Base-by-base conservation (phyloP, 352 stramenopile genomes). In the Pelagophyceae sp. region DNA sequence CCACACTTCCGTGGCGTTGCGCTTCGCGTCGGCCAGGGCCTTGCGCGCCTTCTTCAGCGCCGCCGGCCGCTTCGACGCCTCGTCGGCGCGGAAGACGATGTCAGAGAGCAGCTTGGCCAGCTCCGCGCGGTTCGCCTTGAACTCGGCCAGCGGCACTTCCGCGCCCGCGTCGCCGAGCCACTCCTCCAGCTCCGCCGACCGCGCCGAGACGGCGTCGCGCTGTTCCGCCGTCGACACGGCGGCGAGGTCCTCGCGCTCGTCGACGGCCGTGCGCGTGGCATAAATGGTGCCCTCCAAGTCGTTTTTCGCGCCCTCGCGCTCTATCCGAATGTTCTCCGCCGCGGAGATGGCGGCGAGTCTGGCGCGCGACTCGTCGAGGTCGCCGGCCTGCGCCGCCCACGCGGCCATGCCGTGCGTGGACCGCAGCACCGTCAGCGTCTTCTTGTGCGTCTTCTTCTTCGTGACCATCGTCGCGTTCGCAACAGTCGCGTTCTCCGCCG, bases 221-320 rank as follows among this genome's bases (percentile, higher is more conserved):
- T 97, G 90, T 63, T 95, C 90, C 70, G 91, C 84, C 0, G 84
- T 89, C 0, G 84, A 85, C 0, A 95, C 84, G 29, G 89, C 87
- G 64, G 83, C 87, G 77, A 97, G 84, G 70, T 94, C 89, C 72
- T 89, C 84, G 25, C 91, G 86, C 63, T 97, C 90, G 72, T 91
- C 82, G 19, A 97, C 80, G 45, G 91, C 90, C 72, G 96, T 94
- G 71, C 93, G 92, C 40, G 95, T 89, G 67, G 87, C 88, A 82
- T 97, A 97, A 67, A 98, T 93, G 79, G 96, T 95, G 40, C 85
- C 88, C 86, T 97, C 93, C 27, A 96, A 87, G 37, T 87, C 90
- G 84, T 97, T 97, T 80, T 95, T 95, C 38, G 91, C 88, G 77
- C 85, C 83, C 78, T 90, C 86, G 19, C 90, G 83, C 72, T 84